Evolutionary conservation across 2,329 filamentous ascomycete species (phyloP).

Genomic region (Dactylella cylindrospora): DNA sequence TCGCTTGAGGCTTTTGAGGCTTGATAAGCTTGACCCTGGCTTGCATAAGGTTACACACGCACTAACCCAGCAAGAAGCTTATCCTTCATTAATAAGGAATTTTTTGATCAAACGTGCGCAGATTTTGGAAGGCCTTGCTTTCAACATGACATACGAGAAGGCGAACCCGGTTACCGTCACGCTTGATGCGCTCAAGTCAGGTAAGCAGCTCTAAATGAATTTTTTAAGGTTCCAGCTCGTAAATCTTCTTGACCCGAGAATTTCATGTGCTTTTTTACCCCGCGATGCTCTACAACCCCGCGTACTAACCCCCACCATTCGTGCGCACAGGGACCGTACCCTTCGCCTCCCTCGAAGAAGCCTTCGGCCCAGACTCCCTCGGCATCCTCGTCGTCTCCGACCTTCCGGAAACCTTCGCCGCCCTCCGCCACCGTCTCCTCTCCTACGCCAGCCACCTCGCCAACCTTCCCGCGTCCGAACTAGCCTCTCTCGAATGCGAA

Average conservation of each 20-base stretch:
- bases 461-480: slow-evolving; percentile 69
- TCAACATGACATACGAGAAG: slow-evolving; percentile 42
- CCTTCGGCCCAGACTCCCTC: slow-evolving; percentile 86
- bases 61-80: too few species aligned
- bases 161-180: slow-evolving; percentile 64
- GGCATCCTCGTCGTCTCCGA: slow-evolving; percentile 93
- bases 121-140: too few species aligned
- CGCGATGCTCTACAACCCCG: too few species aligned
- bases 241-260: too few species aligned
- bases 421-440: slow-evolving; percentile 72
- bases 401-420: slow-evolving; percentile 69
- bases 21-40: too few species aligned
- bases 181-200: slow-evolving; percentile 59
- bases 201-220: slow-evolving; percentile 4
- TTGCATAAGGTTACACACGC: too few species aligned
- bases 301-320: slow-evolving; percentile 1
- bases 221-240: not conserved
- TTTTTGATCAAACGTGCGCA: too few species aligned
- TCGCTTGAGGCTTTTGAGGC: too few species aligned
- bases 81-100: too few species aligned
- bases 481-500: slow-evolving; percentile 61
- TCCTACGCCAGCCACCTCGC: slow-evolving; percentile 89
- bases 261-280: not conserved
- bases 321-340: slow-evolving; percentile 62
- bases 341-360: slow-evolving; percentile 69